Base-by-base conservation (phyloP, 1,284 basidiomycete genomes). In the Baeospora myosura region DNA sequence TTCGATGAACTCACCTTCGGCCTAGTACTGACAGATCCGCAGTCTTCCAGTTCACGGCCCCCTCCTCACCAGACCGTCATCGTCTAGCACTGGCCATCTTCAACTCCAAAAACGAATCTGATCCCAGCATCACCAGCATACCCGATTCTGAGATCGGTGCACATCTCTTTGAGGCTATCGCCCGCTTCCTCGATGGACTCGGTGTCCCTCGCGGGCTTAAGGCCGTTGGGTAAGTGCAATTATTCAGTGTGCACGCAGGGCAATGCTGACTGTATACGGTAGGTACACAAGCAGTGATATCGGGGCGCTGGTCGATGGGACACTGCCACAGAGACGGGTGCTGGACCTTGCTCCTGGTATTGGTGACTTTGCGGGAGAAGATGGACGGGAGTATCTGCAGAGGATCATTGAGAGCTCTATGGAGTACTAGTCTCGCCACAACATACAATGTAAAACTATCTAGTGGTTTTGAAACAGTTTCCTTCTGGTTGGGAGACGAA, bases 1-100 rank as follows among this genome's bases (percentile, higher is more conserved):
- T 88, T n/a, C 92, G 24, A 25, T 2, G 28, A 12, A 10, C n/a
- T 38, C 29, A 11, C n/a, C 16, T 32, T n/a, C 2, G n/a, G 25
- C 18, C n/a, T 21, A 6, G 17, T 23, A 24, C 40, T 46, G 28
- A 41, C 18, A 3, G 21, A 10, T 30, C 14, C 43, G 47, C 57
- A 72, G 92, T 96, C 33, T 96, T 96, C 73, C 78, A 87, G 57
- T 96, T 94, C 65, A 96, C 93, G 3, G 82, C 93, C 0, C 90
- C 93, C 4, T 93, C 91, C 2, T 81, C 88, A 0, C 92, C 93
- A 2, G 79, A 85, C 44, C 83, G 94, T 40, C 94, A 98, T 64
- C 82, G 93, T 34, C 83, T 91, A 60, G 89, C 85, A 1, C 76
- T 94, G 7, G 80, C 84, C 0, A 81, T 96, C 54, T 98, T 98